Evolutionary conservation across 495 filamentous ascomycete genomes (phyloP).

Genomic region (Talaromyces adpressus): DNA sequence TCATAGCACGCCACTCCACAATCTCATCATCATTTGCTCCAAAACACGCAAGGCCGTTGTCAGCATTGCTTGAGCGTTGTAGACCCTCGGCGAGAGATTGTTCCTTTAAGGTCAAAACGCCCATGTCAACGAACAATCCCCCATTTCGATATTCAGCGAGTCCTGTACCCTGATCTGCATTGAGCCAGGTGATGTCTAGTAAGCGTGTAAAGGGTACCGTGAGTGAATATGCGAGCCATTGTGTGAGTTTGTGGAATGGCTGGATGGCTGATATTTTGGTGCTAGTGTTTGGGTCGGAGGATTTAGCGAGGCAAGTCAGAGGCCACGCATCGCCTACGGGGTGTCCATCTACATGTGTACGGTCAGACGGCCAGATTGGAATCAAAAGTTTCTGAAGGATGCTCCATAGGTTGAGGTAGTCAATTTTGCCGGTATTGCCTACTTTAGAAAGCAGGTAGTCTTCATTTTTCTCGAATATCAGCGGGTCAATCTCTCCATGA

Average conservation of each 20-base stretch:
- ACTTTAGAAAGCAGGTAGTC: conserved; percentile 39
- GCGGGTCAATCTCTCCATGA: neutral
- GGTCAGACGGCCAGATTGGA: conserved; percentile 48
- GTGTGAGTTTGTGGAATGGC: conserved; percentile 80
- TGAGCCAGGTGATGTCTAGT: conserved; percentile 68
- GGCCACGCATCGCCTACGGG: conserved; percentile 56
- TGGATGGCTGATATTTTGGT: conserved; percentile 21
- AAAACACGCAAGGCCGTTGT: neutral
- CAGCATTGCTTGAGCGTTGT: neutral
- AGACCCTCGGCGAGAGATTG: neutral
- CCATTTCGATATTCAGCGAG: conserved; percentile 87
- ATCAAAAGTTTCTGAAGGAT: conserved; percentile 44
- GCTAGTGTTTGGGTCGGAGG: conserved; percentile 1
- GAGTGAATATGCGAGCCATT: conserved; percentile 85
- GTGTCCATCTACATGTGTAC: conserved; percentile 42
- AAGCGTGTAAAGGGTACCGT: conserved; percentile 82
- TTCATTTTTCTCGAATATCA: conserved; percentile 10
- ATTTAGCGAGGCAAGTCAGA: conserved; percentile 19
- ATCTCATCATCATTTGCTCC: conserved; percentile 53
- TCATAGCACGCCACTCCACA: conserved; percentile 80
- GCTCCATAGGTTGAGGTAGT: conserved; percentile 38
- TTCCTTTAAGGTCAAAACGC: conserved; percentile 45
- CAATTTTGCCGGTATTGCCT: conserved; percentile 6
- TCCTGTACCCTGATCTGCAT: conserved; percentile 71
- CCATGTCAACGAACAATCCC: conserved; percentile 75